Evolutionary conservation across 306 rosid species (phyloP).

Genomic region (Alnus rubra): DNA sequence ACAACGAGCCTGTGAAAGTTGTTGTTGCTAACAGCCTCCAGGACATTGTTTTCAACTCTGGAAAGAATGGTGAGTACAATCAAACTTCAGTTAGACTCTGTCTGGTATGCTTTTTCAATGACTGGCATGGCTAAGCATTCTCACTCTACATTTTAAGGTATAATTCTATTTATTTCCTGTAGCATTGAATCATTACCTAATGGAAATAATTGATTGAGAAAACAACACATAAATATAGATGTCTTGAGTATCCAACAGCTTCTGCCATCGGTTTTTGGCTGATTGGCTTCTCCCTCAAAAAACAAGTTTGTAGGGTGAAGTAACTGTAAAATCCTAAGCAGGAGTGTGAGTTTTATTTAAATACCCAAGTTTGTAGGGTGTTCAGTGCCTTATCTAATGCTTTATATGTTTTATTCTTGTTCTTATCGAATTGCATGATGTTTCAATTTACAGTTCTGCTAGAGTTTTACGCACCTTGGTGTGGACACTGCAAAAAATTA

Average conservation of each 20-base stretch:
- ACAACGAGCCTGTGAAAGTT: slow-evolving; percentile 86
- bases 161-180: neutral
- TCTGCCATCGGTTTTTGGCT: neutral
- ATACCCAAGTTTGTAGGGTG: no score
- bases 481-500: slow-evolving; percentile 88
- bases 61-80: slow-evolving; percentile 65
- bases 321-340: no score
- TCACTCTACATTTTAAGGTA: neutral
- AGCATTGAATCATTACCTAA: neutral
- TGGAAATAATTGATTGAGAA: slow-evolving; percentile 1
- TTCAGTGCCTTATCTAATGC: neutral
- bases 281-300: no score
- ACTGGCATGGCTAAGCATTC: neutral
- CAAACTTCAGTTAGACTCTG: neutral
- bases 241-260: neutral
- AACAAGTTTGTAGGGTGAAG: no score
- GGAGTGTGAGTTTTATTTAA: no score
- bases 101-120: neutral
- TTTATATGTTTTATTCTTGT: slow-evolving; percentile 1
- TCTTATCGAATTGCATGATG: slow-evolving; percentile 6
- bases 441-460: slow-evolving; percentile 61
- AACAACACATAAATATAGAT: neutral
- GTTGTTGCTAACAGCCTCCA: slow-evolving; percentile 71
- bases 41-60: slow-evolving; percentile 74
- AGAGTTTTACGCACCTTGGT: slow-evolving; percentile 97